Conservation (phyloP, 1,284 basidiomycete genomes). For the Trametes pubescens region DNA sequence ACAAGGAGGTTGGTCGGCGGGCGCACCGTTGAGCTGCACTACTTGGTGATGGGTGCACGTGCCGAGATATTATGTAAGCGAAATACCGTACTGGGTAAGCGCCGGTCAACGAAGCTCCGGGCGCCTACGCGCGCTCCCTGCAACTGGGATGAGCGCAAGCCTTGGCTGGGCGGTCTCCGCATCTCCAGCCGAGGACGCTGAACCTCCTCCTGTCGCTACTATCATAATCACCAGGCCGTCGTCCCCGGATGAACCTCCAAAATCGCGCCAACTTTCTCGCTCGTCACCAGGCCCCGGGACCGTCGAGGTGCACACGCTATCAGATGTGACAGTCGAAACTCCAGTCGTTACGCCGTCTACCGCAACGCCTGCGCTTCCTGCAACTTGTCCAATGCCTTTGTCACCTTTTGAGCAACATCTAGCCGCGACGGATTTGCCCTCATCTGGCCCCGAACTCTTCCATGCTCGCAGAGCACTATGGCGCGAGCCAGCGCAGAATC, state of each 20-base stretch:
- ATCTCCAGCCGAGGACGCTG: conserved; percentile 18
- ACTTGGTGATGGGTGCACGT: conserved; percentile 32
- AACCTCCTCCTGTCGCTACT: conserved; percentile 12
- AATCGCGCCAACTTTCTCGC: conserved; percentile 10
- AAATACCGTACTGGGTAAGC: conserved; percentile 14
- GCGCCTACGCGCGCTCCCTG: neutral
- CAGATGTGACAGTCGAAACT: conserved; percentile 23
- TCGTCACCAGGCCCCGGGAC: conserved; percentile 11
- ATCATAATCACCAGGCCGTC: conserved; percentile 41
- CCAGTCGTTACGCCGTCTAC: conserved; percentile 14
- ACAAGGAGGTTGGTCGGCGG: conserved; percentile 11
- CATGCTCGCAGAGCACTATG: conserved; percentile 67
- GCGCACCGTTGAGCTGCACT: conserved; percentile 16
- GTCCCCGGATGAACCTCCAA: conserved; percentile 34
- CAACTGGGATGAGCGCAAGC: conserved; percentile 15
- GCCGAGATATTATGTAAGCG: conserved; percentile 22
- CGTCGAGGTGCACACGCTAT: conserved; percentile 19
- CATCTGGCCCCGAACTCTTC: conserved; percentile 70
- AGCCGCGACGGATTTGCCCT: conserved; percentile 52
- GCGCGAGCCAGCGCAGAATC: conserved; percentile 47
- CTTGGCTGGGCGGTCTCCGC: conserved; percentile 13
- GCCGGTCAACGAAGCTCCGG: too few relatives aligned
- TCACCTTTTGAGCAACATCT: conserved; percentile 51
- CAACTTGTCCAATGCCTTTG: conserved; percentile 11
- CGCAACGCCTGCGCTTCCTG: conserved; percentile 11